Percentiles rank a stretch among this genome's conserved stretches.
Evolutionary conservation across 192 early-diverging fungal species (phyloP).

Genomic region (Glomus cerebriforme): DNA sequence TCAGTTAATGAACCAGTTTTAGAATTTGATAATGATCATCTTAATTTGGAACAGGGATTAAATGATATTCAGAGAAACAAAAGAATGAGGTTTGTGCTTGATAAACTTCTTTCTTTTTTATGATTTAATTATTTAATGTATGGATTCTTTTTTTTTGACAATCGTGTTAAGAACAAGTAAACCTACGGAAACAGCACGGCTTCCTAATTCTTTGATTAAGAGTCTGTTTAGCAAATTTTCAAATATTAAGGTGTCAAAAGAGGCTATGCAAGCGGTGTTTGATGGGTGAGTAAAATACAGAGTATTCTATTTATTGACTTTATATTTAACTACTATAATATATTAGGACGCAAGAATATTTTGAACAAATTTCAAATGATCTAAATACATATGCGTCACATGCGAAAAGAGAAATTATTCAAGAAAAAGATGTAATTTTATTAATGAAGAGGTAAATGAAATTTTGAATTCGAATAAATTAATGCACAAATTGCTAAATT

Average conservation of each 20-base stretch:
- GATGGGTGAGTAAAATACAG: constrained; percentile 33
- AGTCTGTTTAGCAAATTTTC: constrained; percentile 29
- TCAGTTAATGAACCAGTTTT: no score
- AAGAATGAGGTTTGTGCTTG: background rate
- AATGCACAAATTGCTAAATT: background rate
- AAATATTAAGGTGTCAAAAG: constrained; percentile 24
- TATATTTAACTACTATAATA: background rate
- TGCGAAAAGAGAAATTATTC: constrained; percentile 25
- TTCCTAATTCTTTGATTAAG: constrained; percentile 33
- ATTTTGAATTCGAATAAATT: no score
- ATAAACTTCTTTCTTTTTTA: background rate
- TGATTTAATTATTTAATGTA: background rate
- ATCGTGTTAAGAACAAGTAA: background rate
- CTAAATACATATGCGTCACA: constrained; percentile 21
- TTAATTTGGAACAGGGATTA: background rate
- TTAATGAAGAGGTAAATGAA: constrained; percentile 42
- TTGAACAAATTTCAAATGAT: constrained; percentile 34
- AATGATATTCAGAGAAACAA: background rate
- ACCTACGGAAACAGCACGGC: background rate
- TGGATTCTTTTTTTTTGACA: background rate
- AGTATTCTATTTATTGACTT: background rate
- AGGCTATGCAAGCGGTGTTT: constrained; percentile 30
- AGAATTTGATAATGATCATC: background rate
- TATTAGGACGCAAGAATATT: constrained; percentile 35
- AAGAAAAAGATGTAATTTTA: constrained; percentile 31